Percentiles rank a stretch among this genome's conserved stretches.
Conservation (phyloP, 352 stramenopile genomes). For the Globisporangium uncinulatum region DNA sequence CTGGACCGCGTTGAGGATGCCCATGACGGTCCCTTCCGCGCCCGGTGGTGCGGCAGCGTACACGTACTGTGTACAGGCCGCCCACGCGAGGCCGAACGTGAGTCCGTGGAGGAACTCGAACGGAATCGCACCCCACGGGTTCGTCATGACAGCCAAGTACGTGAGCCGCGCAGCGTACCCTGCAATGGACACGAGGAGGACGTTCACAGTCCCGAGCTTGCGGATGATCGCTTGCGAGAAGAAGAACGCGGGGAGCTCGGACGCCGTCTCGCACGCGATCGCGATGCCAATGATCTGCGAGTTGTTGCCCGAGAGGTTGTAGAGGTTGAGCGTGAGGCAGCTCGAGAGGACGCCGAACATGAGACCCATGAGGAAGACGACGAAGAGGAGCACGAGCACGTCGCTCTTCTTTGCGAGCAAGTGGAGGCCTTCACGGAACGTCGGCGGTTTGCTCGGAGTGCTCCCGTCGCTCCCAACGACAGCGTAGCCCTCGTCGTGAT, state of each 20-base stretch:
- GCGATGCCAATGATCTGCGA: slow-evolving; percentile 74
- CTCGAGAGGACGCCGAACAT: slow-evolving; percentile 82
- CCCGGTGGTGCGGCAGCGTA: slow-evolving; percentile 56
- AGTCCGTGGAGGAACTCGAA: slow-evolving; percentile 77
- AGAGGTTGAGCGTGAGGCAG: slow-evolving; percentile 80
- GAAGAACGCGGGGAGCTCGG: slow-evolving; percentile 80
- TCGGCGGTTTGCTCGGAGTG: slow-evolving; percentile 15
- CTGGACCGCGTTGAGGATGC: slow-evolving; percentile 69
- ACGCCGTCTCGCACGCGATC: slow-evolving; percentile 76
- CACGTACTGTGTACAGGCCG: slow-evolving; percentile 70
- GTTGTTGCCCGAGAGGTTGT: slow-evolving; percentile 67
- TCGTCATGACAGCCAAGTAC: slow-evolving; percentile 74
- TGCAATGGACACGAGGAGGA: slow-evolving; percentile 62
- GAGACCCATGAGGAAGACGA: slow-evolving; percentile 75
- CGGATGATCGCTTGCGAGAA: slow-evolving; percentile 67
- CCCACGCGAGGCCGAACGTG: slow-evolving; percentile 72
- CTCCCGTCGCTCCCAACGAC: slow-evolving; percentile 17
- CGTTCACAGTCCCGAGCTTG: slow-evolving; percentile 63
- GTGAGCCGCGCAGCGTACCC: slow-evolving; percentile 65
- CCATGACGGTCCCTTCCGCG: slow-evolving; percentile 69
- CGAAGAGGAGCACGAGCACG: slow-evolving; percentile 59
- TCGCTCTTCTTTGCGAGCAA: slow-evolving; percentile 39
- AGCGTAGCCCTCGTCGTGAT: slow-evolving; percentile 15
- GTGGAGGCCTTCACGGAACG: slow-evolving; percentile 37
- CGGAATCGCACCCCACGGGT: slow-evolving; percentile 70